Evolutionary conservation across 1,284 basidiomycete genomes (phyloP), one percentile per base, ranked within the genome.

Genomic region (Puccinia triticina): DNA sequence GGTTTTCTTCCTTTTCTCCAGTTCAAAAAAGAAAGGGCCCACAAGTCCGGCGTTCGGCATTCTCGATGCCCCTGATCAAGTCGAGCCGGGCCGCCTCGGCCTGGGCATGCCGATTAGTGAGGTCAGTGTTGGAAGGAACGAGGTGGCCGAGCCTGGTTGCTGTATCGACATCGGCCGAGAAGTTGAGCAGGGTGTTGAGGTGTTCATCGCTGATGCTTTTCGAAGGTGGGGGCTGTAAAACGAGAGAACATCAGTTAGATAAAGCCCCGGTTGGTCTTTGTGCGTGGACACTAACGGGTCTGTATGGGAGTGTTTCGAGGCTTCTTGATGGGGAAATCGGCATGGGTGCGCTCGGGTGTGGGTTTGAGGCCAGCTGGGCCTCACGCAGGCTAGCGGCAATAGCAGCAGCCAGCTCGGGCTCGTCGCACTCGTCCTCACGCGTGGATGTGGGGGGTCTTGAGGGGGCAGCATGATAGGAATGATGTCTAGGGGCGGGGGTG

Each of bases 381-480:
- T 99, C 97, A 16, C 92, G 90, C 84, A 99, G 87, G 86, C 93
- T 95, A 0, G 97, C 97, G 86, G 98, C 96, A 83, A 99, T 99
- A 0, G 97, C 97, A 18, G 96, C 93, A 78, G 90, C 91, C 32
- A 99, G 89, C 84, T 99, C 95, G 14, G 94, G 93, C 86, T 99
- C 96, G 32, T 98, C 93, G 69, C 96, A 95, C 32, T 95, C 94
- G 18, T 91, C 88, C 73, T 85, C 86, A 46, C 83, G 86, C 29
- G 34, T 34, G 57, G 77, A 46, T 1, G 32, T 29, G 29, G 34
- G 50, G 8, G 48, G 74, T 80, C 2, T 82, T 79, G 64, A 83
- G 80, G 21, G 77, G 64, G 53, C 43, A 21, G 21, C 23, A 34
- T 71, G 48, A 53, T 53, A 40, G 32, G 50, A 55, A 34, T 40